A percentile compares a stretch with the other conserved stretches of the same genome.
These are phyloP conservation scores for Cytospora piceae DNA, from an alignment of 2,329 filamentous ascomycete genomes.

Conservation along the genomic window DNA sequence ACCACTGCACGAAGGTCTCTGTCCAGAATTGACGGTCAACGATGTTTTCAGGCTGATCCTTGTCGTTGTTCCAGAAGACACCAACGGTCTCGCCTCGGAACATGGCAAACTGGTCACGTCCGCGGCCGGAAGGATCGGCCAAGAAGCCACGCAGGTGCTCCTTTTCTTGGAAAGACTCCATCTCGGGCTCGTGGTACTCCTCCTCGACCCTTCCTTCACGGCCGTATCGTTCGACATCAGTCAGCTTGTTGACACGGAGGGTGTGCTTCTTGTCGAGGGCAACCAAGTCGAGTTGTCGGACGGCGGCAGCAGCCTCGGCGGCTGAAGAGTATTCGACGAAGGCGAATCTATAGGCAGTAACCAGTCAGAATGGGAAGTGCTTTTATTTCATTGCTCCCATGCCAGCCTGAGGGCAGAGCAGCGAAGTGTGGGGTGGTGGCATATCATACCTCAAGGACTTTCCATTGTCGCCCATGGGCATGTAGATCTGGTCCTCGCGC, in stretches of 20 bases:
- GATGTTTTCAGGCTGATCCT: constrained; percentile 82
- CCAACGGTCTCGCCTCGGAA: constrained; percentile 90
- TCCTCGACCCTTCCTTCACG: constrained; percentile 93
- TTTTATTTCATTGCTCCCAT: not conserved
- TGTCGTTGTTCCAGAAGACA: constrained; percentile 98
- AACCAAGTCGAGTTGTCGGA: constrained; percentile 83
- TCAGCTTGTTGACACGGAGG: constrained; percentile 95
- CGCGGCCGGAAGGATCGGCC: constrained; percentile 75
- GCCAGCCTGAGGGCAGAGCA: constrained; percentile 16
- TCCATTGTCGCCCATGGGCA: constrained; percentile 88
- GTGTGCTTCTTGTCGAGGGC: constrained; percentile 97
- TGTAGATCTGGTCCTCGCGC: constrained; percentile 84
- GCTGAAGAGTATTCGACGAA: constrained; percentile 96
- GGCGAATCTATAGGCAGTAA: constrained; percentile 68
- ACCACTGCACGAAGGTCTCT: constrained; percentile 98
- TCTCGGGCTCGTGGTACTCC: constrained; percentile 79
- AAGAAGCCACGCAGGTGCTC: constrained; percentile 95
- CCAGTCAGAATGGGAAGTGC: constrained; percentile 8
- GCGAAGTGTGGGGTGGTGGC: constrained; percentile 7
- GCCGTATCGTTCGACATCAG: constrained; percentile 95
- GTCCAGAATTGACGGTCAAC: constrained; percentile 97
- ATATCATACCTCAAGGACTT: constrained; percentile 78
- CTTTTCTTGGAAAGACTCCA: constrained; percentile 86
- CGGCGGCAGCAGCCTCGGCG: constrained; percentile 85
- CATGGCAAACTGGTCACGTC: constrained; percentile 94